A percentile compares a stretch with the other conserved stretches of the same genome.
phyloP scores from a whole-genome alignment of 805 yeast genomes.

The Blastobotrys mokoenaii region DNA sequence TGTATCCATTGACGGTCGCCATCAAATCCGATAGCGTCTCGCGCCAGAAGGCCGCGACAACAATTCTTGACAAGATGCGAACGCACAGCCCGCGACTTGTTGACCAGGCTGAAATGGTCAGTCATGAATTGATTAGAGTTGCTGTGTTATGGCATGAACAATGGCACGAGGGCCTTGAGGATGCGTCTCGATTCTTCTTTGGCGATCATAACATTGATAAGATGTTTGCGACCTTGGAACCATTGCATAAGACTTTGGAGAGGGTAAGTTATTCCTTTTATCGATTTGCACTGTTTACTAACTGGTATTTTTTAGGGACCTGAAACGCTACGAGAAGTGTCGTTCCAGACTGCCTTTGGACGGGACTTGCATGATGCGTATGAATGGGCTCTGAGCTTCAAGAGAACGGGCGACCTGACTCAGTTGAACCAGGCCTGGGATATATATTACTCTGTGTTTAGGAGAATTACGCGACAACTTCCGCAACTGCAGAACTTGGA shows the following conservation, averaged over 20 bases:
- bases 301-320: slow-evolving; percentile 44
- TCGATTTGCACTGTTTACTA: neutral
- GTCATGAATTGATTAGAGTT: slow-evolving; percentile 84
- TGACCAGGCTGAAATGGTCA: slow-evolving; percentile 89
- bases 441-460: slow-evolving; percentile 85
- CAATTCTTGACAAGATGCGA: slow-evolving; percentile 87
- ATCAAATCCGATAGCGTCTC: slow-evolving; percentile 86
- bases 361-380: slow-evolving; percentile 86
- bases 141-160: slow-evolving; percentile 97
- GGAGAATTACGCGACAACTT: slow-evolving; percentile 79
- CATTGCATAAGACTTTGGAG: slow-evolving; percentile 75
- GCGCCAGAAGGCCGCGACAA: slow-evolving; percentile 84
- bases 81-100: slow-evolving; percentile 77
- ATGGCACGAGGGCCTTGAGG: slow-evolving; percentile 97
- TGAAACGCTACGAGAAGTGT: slow-evolving; percentile 83
- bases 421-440: slow-evolving; percentile 98
- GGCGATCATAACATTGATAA: slow-evolving; percentile 92
- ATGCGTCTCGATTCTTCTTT: slow-evolving; percentile 87
- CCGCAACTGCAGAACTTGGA: slow-evolving; percentile 83
- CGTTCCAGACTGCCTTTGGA: slow-evolving; percentile 90
- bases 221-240: slow-evolving; percentile 87
- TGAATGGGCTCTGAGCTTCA: slow-evolving; percentile 84
- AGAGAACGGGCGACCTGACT: slow-evolving; percentile 75
- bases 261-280: slow-evolving; percentile 23
- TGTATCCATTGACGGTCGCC: slow-evolving; percentile 92